Conservation (phyloP, 2,329 filamentous ascomycete species). For the Ophiocordyceps polyrhachis-furcata region DNA sequence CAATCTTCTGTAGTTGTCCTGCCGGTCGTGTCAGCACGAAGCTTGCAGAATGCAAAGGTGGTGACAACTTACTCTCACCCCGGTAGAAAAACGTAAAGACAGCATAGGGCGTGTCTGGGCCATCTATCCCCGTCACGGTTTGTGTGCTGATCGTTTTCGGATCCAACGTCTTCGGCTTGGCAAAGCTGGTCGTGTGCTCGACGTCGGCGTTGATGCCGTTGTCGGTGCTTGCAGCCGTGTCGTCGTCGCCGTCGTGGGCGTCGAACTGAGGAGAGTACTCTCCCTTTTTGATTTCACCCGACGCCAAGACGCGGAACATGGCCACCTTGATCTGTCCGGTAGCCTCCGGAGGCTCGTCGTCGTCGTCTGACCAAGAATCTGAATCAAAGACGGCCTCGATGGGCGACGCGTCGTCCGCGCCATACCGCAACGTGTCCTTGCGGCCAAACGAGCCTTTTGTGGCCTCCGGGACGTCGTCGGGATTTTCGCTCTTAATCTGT, state of each 20-base stretch:
- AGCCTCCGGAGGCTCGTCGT: conserved; percentile 82
- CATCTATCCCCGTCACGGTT: conserved; percentile 96
- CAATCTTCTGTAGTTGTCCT: conserved; percentile 96
- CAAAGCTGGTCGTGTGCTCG: conserved; percentile 95
- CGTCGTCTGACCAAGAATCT: conserved; percentile 57
- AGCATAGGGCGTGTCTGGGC: conserved; percentile 88
- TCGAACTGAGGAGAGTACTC: conserved; percentile 98
- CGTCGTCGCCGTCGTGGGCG: conserved; percentile 86
- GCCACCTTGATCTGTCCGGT: conserved; percentile 97
- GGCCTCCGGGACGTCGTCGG: conserved; percentile 14
- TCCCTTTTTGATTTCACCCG: conserved; percentile 91
- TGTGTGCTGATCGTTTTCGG: conserved; percentile 97
- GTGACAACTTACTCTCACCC: conserved; percentile 63
- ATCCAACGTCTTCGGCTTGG: conserved; percentile 87
- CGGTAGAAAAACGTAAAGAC: conserved; percentile 97
- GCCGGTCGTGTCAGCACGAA: conserved; percentile 1
- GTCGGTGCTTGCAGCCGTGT: conserved; percentile 31
- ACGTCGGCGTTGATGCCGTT: conserved; percentile 59
- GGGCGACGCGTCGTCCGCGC: conserved; percentile 54
- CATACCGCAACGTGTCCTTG: conserved; percentile 56
- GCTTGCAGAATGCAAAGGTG: neutral
- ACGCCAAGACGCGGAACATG: conserved; percentile 85
- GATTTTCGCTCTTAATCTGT: conserved; percentile 30
- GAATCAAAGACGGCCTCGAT: conserved; percentile 52
- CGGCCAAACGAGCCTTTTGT: conserved; percentile 23